These are phyloP conservation scores for Penicillium riverlandense DNA, from an alignment of 495 filamentous ascomycete species.

Conservation along the genomic window DNA sequence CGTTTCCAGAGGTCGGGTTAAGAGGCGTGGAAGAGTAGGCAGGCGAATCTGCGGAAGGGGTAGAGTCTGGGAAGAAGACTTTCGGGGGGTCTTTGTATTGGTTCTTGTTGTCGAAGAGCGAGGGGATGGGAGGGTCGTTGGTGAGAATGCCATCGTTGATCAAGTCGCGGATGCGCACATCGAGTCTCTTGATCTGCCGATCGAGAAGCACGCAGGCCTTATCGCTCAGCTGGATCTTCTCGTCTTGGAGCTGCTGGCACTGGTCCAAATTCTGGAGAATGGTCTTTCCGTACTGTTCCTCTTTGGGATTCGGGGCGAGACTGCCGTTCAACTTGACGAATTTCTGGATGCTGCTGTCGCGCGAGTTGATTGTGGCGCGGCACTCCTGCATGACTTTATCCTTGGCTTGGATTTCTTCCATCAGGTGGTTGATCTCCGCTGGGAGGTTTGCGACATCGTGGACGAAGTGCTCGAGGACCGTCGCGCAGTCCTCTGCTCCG, in stretches of 20 bases:
- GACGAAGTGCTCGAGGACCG: constrained; percentile 88
- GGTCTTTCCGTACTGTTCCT: constrained; percentile 62
- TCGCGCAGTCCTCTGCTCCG: constrained; percentile 66
- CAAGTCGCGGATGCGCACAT: constrained; percentile 77
- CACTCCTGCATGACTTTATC: constrained; percentile 73
- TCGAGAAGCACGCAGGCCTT: constrained; percentile 76
- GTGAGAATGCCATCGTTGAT: constrained; percentile 72
- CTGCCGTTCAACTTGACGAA: constrained; percentile 82
- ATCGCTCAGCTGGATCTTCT: constrained; percentile 75
- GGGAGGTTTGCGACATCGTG: constrained; percentile 87
- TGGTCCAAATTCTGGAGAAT: constrained; percentile 66
- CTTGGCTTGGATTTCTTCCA: constrained; percentile 91
- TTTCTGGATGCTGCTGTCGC: constrained; percentile 80
- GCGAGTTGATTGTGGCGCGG: constrained; percentile 62
- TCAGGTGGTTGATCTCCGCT: constrained; percentile 82
- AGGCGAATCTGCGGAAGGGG: constrained; percentile 22
- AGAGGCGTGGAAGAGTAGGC: constrained; percentile 34
- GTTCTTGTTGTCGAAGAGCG: constrained; percentile 59
- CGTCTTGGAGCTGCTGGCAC: constrained; percentile 69
- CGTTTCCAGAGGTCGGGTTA: constrained; percentile 36
- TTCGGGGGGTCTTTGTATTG: constrained; percentile 49
- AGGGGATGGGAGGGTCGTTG: constrained; percentile 71
- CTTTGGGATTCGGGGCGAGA: constrained; percentile 75
- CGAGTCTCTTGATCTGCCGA: constrained; percentile 81
- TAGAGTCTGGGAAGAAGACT: constrained; percentile 40